Evolutionary conservation across 2,329 filamentous ascomycete species (phyloP).

Genomic region (Ascochyta koolunga): DNA sequence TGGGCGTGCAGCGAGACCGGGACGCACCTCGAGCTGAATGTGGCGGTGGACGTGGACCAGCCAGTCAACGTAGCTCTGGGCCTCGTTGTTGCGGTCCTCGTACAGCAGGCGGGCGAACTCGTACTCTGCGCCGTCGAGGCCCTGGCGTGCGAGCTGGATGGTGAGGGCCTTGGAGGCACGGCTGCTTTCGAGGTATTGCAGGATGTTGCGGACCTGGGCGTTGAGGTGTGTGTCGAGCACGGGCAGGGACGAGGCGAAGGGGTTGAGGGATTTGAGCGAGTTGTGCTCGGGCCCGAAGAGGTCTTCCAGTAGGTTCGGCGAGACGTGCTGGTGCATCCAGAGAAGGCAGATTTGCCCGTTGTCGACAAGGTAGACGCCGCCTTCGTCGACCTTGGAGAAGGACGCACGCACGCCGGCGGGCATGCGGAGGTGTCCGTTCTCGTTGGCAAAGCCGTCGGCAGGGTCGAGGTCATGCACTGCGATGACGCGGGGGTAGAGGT

Average conservation of each 20-base stretch:
- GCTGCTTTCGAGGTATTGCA: constrained; percentile 81
- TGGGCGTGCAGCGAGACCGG: not conserved
- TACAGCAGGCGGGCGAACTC: constrained; percentile 92
- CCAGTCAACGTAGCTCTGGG: constrained; percentile 98
- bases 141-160: constrained; percentile 89
- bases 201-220: constrained; percentile 89
- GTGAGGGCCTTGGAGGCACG: constrained; percentile 87
- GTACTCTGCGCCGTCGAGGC: constrained; percentile 92
- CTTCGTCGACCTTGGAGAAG: constrained; percentile 87
- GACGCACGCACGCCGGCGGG: constrained; percentile 80
- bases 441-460: constrained; percentile 91
- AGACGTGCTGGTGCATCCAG: constrained; percentile 92
- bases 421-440: constrained; percentile 85
- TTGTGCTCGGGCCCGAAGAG: constrained; percentile 81
- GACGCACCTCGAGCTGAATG: constrained; percentile 77
- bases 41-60: constrained; percentile 91
- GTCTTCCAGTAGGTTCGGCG: constrained; percentile 87
- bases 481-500: constrained; percentile 94
- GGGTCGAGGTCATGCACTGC: constrained; percentile 87
- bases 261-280: constrained; percentile 76
- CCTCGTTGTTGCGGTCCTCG: constrained; percentile 96
- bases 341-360: constrained; percentile 91
- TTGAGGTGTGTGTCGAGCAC: constrained; percentile 91
- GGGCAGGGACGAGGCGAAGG: constrained; percentile 79
- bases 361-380: constrained; percentile 92